Evolutionary conservation across 495 filamentous ascomycete genomes (phyloP).

Genomic region (Penicillium goetzii): DNA sequence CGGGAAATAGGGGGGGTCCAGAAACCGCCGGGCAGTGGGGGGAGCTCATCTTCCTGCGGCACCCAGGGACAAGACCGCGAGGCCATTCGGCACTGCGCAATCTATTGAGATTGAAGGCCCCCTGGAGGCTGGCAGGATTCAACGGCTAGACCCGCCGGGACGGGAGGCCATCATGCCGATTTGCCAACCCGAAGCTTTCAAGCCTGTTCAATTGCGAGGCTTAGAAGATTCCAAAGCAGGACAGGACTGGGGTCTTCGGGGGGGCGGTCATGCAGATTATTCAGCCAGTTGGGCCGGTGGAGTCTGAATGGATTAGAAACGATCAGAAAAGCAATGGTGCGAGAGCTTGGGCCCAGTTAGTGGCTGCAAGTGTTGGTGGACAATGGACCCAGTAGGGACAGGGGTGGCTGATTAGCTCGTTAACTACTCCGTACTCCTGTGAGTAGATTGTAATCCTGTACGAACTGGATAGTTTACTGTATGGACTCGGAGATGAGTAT

Average conservation of each 20-base stretch:
- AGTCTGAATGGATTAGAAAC: background rate
- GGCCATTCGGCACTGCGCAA: conserved; percentile 7
- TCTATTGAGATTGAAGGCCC: conserved; percentile 15
- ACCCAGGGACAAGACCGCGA: conserved; percentile 17
- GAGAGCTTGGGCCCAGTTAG: conserved; percentile 17
- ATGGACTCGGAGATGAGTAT: conserved; percentile 1
- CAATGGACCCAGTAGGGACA: background rate
- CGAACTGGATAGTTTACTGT: background rate
- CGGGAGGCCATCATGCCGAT: background rate
- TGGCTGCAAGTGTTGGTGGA: background rate
- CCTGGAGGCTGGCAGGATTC: conserved; percentile 9
- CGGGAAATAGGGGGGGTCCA: background rate
- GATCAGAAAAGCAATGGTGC: background rate
- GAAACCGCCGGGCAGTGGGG: conserved; percentile 15
- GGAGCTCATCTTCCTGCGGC: conserved; percentile 26
- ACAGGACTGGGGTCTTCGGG: background rate
- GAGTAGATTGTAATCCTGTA: background rate
- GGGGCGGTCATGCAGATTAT: conserved; percentile 20
- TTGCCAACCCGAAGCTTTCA: background rate
- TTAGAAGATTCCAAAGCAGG: background rate
- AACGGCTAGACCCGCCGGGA: conserved; percentile 17
- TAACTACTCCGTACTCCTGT: background rate
- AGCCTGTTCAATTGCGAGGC: background rate
- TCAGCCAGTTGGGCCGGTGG: conserved; percentile 14
- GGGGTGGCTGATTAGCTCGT: conserved; percentile 1